Conservation (phyloP, 1,284 basidiomycete genomes). For the Paramarasmius palmivorus region DNA sequence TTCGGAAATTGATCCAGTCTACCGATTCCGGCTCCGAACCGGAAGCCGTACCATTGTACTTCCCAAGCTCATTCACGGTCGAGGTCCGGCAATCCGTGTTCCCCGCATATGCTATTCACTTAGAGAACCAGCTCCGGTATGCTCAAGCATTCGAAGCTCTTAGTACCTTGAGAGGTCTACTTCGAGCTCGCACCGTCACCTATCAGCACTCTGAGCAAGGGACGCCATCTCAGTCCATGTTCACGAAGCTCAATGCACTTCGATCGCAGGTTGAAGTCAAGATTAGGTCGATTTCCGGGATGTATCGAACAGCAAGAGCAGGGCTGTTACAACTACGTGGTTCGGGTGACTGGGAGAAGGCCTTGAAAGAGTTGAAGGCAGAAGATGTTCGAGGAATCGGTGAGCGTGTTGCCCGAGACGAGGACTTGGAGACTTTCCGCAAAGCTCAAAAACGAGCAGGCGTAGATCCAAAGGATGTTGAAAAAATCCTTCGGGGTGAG, state of each 20-base stretch:
- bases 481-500: too few species aligned
- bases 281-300: not conserved
- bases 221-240: constrained; percentile 8
- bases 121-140: not conserved
- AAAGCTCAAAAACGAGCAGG: too few species aligned
- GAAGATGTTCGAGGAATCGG: too few species aligned
- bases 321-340: not conserved
- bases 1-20: not conserved
- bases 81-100: not conserved
- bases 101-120: too few species aligned
- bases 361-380: too few species aligned
- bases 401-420: too few species aligned
- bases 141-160: too few species aligned
- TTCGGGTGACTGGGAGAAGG: too few species aligned
- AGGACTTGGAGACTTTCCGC: too few species aligned
- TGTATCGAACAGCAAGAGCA: not conserved
- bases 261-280: not conserved
- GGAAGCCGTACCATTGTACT: not conserved
- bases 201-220: constrained; percentile 26
- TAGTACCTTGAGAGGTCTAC: constrained; percentile 4
- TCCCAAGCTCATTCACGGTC: not conserved
- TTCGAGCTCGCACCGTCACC: constrained; percentile 24
- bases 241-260: not conserved
- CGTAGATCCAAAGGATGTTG: too few species aligned
- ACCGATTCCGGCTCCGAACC: not conserved